Evolutionary conservation across 306 rosid genomes (phyloP).

Genomic region (Cicer chorassanicum): DNA sequence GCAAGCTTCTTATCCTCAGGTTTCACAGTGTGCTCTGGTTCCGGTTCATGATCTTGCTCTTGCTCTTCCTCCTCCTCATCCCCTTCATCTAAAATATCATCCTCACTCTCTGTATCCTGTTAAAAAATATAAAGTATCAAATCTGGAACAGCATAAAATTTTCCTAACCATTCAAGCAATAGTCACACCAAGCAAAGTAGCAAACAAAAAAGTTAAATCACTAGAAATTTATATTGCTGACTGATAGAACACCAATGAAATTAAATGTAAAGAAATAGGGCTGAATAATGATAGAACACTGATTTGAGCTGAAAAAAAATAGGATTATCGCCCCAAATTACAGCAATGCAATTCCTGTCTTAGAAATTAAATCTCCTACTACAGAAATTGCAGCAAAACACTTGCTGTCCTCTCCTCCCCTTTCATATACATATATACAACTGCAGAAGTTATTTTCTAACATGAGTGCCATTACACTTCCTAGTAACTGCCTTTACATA

Average conservation of each 20-base stretch:
- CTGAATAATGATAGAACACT: background rate
- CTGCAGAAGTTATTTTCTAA: no score
- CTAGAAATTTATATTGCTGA: background rate
- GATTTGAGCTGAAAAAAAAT: no score
- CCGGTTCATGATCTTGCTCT: slow-evolving; percentile 74
- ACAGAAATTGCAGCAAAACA: no score
- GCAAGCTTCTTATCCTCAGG: slow-evolving; percentile 45
- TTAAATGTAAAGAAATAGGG: background rate
- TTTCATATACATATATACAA: no score
- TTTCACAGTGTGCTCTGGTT: slow-evolving; percentile 57
- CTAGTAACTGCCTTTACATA: no score
- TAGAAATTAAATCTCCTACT: no score
- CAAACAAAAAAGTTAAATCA: background rate
- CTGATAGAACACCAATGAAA: background rate
- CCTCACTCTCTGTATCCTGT: slow-evolving; percentile 88
- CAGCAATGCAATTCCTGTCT: no score
- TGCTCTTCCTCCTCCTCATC: slow-evolving; percentile 96
- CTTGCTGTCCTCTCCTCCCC: no score
- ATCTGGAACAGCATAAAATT: slow-evolving; percentile 3
- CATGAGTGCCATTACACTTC: no score
- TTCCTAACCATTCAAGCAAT: slow-evolving; percentile 6
- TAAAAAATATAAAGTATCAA: slow-evolving; percentile 26
- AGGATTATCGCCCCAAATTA: no score
- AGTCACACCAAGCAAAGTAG: background rate
- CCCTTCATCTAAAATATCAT: slow-evolving; percentile 84